Base-by-base conservation (phyloP, 371 early-diverging fungal genomes). In the Vairimorpha apis region DNA sequence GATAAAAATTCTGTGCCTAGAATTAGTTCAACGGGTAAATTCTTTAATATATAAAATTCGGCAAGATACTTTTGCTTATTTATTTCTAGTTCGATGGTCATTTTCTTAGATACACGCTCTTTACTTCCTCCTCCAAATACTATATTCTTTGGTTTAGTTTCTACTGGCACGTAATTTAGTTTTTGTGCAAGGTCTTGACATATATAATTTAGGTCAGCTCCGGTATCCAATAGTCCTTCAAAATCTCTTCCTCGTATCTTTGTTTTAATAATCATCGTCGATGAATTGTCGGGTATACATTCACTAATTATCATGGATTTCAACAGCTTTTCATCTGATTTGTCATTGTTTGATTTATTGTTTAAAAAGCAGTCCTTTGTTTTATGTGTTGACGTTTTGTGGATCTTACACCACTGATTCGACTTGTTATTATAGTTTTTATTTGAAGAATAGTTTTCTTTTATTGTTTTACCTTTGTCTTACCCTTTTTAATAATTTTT, bases 1-100 rank as follows among this genome's bases (percentile, higher is more conserved):
- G n/a, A 8, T 25, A 63, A 43, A 43, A 63, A 63, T 41, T 63
- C 63, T 27, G 5, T 30, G 18, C 63, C 63, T 33, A 63, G 23
- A 0, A 63, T 18, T 12, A 63, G 10, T 14, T 25, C 14, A 13
- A 25, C 63, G 1, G 63, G 63, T 43, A 41, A n/a, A 14, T 25
- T 10, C 12, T 63, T 8, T 2, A 63, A 7, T 7, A 63, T 21
- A 63, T 63, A 63, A 41, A 60, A 60, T 35, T 32, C 35, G 35
- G 5, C 35, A 7, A 35, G 7, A 60, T 60, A 63, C 14, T 4
- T 14, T 23, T 43, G 38, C 16, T 43, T 27, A n/a, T 23, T 30
- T 18, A n/a, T n/a, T 16, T 32, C 12, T 25, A 58, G 10, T 25
- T 10, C 2, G 2, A 4, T 58, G 2, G 8, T 32, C 4, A 25